Base-by-base conservation (phyloP, 192 early-diverging fungal genomes). In the Coemansia sp. region DNA sequence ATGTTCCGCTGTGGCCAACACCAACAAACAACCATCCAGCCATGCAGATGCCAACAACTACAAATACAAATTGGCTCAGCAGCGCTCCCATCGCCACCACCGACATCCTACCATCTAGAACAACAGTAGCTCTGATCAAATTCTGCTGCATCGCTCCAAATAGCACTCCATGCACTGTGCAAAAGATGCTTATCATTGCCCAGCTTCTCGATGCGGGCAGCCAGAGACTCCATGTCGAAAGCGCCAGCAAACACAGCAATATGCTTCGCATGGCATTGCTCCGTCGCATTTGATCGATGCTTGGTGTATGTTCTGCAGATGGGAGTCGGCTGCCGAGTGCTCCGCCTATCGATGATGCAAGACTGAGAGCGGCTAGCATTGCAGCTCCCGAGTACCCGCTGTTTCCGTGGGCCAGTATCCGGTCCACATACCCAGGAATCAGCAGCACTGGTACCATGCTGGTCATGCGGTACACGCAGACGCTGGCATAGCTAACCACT, bases 151-250 rank as follows among this genome's bases (percentile, higher is more conserved):
- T 43, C 4, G 30, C 33, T 31, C 73, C 73, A 18, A 69, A 53
- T 7, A 59, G 23, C 58, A 66, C 21, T 6, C 73, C 73, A 26
- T 66, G 61, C n/a, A 51, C 52, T 0, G 35, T 28, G 35, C 67
- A 62, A 40, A 75, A 75, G 21, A 28, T 45, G 37, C 63, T 62
- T 0, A 51, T 12, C 51, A 68, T 15, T 5, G 40, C 59, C 59
- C 67, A 65, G 43, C 58, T 66, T 34, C 40, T 20, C 25, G 42
- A 66, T 5, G 63, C 45, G 2, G 67, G 73, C 51, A 75, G 67
- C 73, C 73, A 75, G 18, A 75, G 59, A 1, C 73, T 48, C 63
- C 73, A 75, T 7, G 70, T 20, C 15, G 67, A 37, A 23, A 66
- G 43, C 1, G 49, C 40, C 3, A 70, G 67, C 29, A 25, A 4